phyloP scores from a whole-genome alignment of 176 grass and related monocot genomes.

The Puya raimondii region DNA sequence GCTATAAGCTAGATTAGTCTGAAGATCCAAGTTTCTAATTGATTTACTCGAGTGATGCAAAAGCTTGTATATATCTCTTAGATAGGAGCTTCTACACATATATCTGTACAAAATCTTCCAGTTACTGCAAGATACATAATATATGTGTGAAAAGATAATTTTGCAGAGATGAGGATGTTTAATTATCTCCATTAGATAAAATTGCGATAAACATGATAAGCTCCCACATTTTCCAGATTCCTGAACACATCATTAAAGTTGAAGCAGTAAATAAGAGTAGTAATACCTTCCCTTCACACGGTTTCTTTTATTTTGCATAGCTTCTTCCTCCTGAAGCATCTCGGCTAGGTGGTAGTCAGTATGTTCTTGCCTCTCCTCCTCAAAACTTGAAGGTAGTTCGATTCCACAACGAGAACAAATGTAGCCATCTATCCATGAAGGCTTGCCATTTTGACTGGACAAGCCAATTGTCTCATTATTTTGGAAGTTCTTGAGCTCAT shows the following conservation, averaged over 20 bases:
- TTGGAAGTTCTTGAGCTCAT: slow-evolving; percentile 8
- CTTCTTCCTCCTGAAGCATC: slow-evolving; percentile 66
- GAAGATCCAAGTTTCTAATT: no score
- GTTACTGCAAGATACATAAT: no score
- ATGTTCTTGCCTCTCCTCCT: slow-evolving; percentile 85
- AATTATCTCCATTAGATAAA: no score
- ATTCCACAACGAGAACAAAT: slow-evolving; percentile 77
- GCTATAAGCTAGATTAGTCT: no score
- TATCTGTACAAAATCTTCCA: neutral
- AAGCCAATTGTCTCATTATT: slow-evolving; percentile 15
- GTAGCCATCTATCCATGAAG: slow-evolving; percentile 59
- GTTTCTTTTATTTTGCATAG: slow-evolving; percentile 3
- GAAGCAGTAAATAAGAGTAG: neutral
- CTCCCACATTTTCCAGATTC: neutral
- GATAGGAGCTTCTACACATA: neutral
- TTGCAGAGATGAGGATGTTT: no score
- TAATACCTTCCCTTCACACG: slow-evolving; percentile 29
- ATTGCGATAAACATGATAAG: no score
- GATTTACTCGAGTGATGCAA: no score
- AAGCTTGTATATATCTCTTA: no score
- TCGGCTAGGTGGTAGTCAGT: slow-evolving; percentile 73
- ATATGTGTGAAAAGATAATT: no score
- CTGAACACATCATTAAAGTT: neutral
- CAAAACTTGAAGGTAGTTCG: slow-evolving; percentile 65
- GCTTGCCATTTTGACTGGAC: slow-evolving; percentile 20